These are phyloP conservation scores for Ceratocystis harringtonii DNA, from an alignment of 2,329 filamentous ascomycete species.

Conservation along the genomic window DNA sequence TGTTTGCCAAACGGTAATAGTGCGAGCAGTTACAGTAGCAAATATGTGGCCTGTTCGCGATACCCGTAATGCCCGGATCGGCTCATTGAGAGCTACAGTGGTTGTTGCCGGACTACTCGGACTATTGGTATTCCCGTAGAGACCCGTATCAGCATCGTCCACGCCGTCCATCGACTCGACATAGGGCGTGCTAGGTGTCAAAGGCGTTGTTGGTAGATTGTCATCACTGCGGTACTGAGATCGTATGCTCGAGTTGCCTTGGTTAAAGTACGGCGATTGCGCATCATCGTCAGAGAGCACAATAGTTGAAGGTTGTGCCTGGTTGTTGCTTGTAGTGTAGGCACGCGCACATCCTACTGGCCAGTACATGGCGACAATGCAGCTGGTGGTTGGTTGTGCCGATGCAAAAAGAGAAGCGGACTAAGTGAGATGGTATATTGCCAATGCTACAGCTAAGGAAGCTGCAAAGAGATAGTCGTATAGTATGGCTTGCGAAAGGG, in stretches of 20 bases:
- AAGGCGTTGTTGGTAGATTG: conserved; percentile 31
- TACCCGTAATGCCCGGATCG: conserved; percentile 58
- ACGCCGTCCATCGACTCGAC: conserved; percentile 43
- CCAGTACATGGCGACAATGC: conserved; percentile 57
- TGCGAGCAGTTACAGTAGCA: conserved; percentile 69
- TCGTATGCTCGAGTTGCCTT: conserved; percentile 8
- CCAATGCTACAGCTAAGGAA: background rate
- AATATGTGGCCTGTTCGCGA: conserved; percentile 71
- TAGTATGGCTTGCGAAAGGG: background rate
- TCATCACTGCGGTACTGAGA: conserved; percentile 15
- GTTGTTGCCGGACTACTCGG: conserved; percentile 17
- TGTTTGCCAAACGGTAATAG: conserved; percentile 91
- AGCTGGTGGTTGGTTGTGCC: background rate
- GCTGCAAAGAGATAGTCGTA: background rate
- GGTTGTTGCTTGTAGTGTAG: conserved; percentile 61
- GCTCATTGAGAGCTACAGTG: conserved; percentile 32
- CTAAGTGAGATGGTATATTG: background rate
- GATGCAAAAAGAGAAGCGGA: background rate
- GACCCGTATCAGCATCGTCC: conserved; percentile 24
- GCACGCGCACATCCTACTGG: conserved; percentile 71
- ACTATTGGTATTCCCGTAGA: background rate
- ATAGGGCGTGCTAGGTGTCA: conserved; percentile 41
- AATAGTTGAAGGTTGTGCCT: conserved; percentile 34
- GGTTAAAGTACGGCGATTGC: conserved; percentile 23
- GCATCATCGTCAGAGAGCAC: conserved; percentile 38